Conservation (phyloP, 2,329 filamentous ascomycete species). For the Chrysoporthe deuterocubensis region DNA sequence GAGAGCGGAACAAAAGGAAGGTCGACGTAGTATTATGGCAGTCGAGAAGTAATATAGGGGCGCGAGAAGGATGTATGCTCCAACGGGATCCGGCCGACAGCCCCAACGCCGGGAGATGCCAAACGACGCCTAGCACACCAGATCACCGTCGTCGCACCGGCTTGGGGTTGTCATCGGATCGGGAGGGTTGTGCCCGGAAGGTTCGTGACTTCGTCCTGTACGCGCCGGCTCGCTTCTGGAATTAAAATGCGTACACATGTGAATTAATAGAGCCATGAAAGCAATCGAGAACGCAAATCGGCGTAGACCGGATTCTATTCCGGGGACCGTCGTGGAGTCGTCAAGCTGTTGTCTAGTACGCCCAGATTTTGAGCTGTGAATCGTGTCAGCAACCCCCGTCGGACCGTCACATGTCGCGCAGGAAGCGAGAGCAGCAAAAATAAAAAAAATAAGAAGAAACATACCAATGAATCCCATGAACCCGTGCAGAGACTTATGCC, state of each 20-base stretch:
- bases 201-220: slow-evolving; percentile 53
- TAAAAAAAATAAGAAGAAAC: slow-evolving; percentile 42
- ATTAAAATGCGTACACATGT: slow-evolving; percentile 47
- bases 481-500: slow-evolving; percentile 99
- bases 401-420: neutral
- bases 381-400: slow-evolving; percentile 37
- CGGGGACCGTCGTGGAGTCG: slow-evolving; percentile 34
- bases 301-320: slow-evolving; percentile 35
- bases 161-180: slow-evolving; percentile 36
- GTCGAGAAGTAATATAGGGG: slow-evolving; percentile 24
- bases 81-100: slow-evolving; percentile 15
- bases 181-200: slow-evolving; percentile 40
- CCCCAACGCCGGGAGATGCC: slow-evolving; percentile 22
- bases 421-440: neutral
- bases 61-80: slow-evolving; percentile 17
- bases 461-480: slow-evolving; percentile 98
- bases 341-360: slow-evolving; percentile 60
- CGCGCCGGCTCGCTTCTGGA: slow-evolving; percentile 44
- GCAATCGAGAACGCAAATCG: slow-evolving; percentile 35
- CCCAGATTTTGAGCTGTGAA: slow-evolving; percentile 82
- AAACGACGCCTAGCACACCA: slow-evolving; percentile 32
- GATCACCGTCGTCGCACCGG: slow-evolving; percentile 32
- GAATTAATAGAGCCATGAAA: slow-evolving; percentile 44
- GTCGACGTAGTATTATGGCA: slow-evolving; percentile 24
- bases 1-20: slow-evolving; percentile 13